Base-by-base conservation (phyloP, 2,329 filamentous ascomycete species). In the Colletotrichum salicis region DNA sequence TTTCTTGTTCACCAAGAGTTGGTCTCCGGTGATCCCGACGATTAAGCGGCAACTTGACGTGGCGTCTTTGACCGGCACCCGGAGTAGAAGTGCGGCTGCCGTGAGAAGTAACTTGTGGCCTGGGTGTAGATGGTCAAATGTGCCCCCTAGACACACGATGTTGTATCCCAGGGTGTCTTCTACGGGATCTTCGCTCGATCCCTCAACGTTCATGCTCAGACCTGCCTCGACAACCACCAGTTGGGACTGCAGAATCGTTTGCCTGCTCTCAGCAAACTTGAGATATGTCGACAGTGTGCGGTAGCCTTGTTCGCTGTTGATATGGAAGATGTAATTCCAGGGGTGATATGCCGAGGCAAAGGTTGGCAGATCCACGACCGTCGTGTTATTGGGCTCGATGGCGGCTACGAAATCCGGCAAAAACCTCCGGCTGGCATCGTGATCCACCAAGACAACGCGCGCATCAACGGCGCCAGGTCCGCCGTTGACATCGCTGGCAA, bases 101-200 rank as follows among this genome's bases (percentile, higher is more conserved):
- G 95, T 95, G 24, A 99, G 89, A 24, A 99, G 88, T n/a, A 98
- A 87, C 83, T 98, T 99, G 84, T 99, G 96, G 6, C 96, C 96
- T 4, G 94, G 91, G 79, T 99, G 96, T 27, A 99, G 88, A 82
- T 98, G 95, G 80, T 99, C 96, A 82, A 98, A 99, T 0, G 96
- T 99, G 11, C 96, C 96, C 35, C 96, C 96, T 13, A 98, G 89
- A 64, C 92, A 94, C 61, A 97, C 92, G 3, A 74, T 78, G 4
- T 72, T 70, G 72, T 81, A 82, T 0, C 76, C 75, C 3, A 67
- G 67, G 19, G 61, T 57, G 3, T 58, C 29, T 12, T 65, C 60
- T 19, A 29, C 37, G 3, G 15, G 29, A 29, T 54, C 35, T 22
- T 19, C 8, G 8, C 41, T 56, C 19, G 63, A 70, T 22, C 76